These are phyloP conservation scores for Cymbopogon citratus DNA, from an alignment of 176 grass and related monocot species.

Conservation along the genomic window DNA sequence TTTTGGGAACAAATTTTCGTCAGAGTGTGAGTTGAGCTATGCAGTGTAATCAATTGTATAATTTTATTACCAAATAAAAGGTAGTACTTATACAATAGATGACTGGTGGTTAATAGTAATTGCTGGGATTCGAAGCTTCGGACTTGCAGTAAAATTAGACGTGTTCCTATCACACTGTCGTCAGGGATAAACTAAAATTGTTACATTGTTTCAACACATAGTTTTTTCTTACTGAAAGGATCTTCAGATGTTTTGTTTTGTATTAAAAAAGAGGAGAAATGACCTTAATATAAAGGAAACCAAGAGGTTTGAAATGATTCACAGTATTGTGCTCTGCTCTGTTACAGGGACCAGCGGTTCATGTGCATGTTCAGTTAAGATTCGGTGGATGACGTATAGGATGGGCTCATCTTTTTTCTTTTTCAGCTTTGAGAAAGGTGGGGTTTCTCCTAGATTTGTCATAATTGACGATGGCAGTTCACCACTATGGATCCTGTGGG, in stretches of 20 bases:
- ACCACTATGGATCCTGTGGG: conserved; percentile 58
- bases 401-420: conserved; percentile 37
- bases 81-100: too few relatives aligned
- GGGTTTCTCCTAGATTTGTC: conserved; percentile 63
- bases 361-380: conserved; percentile 87
- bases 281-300: neutral
- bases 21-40: too few relatives aligned
- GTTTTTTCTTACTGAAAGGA: neutral
- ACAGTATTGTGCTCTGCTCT: neutral
- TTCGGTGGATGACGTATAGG: conserved; percentile 97
- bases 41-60: too few relatives aligned
- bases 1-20: too few relatives aligned
- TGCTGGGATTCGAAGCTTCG: neutral
- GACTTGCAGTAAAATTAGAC: neutral
- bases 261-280: neutral
- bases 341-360: conserved; percentile 45
- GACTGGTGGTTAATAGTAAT: neutral
- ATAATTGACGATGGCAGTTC: conserved; percentile 88
- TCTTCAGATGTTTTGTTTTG: neutral
- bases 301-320: conserved; percentile 19
- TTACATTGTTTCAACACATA: neutral
- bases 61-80: too few relatives aligned
- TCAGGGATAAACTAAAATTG: neutral
- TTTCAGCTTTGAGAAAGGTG: conserved; percentile 59
- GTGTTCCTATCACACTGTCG: neutral